Evolutionary conservation across 228 moss, liverwort and hornwort species (phyloP).

Genomic region (Sphagnum fallax): DNA sequence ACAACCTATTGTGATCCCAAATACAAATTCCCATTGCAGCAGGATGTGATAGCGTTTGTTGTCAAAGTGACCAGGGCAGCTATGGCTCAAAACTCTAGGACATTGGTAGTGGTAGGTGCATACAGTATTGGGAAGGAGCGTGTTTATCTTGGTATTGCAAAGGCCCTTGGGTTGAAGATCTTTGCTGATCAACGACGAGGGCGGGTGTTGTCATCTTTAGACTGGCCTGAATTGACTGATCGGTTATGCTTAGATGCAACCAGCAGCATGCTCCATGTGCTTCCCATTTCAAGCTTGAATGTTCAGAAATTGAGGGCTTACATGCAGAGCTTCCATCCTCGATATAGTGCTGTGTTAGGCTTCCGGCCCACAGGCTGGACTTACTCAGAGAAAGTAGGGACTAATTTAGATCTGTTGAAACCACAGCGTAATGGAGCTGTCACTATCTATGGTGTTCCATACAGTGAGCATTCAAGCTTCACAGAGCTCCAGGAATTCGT

Average conservation of each 20-base stretch:
- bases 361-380: slow-evolving; percentile 98
- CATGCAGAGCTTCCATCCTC: slow-evolving; percentile 56
- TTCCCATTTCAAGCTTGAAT: slow-evolving; percentile 84
- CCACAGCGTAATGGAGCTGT: slow-evolving; percentile 70
- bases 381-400: slow-evolving; percentile 71
- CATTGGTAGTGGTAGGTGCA: slow-evolving; percentile 84
- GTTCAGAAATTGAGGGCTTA: slow-evolving; percentile 74
- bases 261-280: slow-evolving; percentile 67
- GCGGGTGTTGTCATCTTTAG: slow-evolving; percentile 60
- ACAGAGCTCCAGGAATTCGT: slow-evolving; percentile 85
- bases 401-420: slow-evolving; percentile 62
- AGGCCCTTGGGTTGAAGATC: slow-evolving; percentile 62
- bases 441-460: slow-evolving; percentile 85
- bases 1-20: slow-evolving; percentile 86
- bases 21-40: slow-evolving; percentile 77
- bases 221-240: slow-evolving; percentile 71
- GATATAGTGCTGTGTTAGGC: slow-evolving; percentile 59
- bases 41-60: slow-evolving; percentile 74
- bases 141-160: slow-evolving; percentile 82
- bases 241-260: slow-evolving; percentile 57
- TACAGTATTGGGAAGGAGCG: slow-evolving; percentile 97
- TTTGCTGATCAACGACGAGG: slow-evolving; percentile 71
- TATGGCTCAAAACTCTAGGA: slow-evolving; percentile 58
- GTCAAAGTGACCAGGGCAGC: slow-evolving; percentile 60
- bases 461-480: slow-evolving; percentile 95